These are phyloP conservation scores for Lagerstroemia speciosa DNA, from an alignment of 345 rosid species.

Conservation along the genomic window DNA sequence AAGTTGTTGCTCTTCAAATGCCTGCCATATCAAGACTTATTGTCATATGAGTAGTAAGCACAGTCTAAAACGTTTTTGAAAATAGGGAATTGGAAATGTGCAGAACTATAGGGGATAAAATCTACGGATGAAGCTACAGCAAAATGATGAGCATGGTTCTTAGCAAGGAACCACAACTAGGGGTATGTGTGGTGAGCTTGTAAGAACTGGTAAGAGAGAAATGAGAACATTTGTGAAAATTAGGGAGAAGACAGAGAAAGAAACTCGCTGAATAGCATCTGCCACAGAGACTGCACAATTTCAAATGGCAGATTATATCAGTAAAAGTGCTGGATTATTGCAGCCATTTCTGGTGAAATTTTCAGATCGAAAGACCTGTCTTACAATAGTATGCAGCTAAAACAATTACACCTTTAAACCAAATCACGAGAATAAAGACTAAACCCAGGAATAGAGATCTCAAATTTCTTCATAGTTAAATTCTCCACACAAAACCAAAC, in stretches of 20 bases:
- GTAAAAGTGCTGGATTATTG: not conserved
- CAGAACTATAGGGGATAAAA: not conserved
- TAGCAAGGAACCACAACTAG: too few species aligned
- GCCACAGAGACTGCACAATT: too few species aligned
- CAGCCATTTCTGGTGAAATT: not conserved
- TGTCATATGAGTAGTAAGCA: not conserved
- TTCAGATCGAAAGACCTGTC: not conserved
- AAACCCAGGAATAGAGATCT: not conserved
- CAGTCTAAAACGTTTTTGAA: not conserved
- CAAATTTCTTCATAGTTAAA: not conserved
- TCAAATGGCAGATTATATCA: too few species aligned
- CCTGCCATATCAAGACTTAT: not conserved
- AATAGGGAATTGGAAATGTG: not conserved
- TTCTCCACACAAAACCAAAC: not conserved
- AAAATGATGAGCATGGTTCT: too few species aligned
- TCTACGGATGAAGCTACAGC: not conserved
- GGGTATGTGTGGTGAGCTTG: too few species aligned
- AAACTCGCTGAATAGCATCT: too few species aligned
- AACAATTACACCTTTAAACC: not conserved
- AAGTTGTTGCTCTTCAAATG: not conserved
- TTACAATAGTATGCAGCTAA: not conserved
- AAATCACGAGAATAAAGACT: not conserved
- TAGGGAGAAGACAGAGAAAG: too few species aligned
- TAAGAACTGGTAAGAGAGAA: too few species aligned
- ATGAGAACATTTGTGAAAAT: too few species aligned